Conservation (phyloP, 2,329 filamentous ascomycete genomes). For the Fusarium sp. region DNA sequence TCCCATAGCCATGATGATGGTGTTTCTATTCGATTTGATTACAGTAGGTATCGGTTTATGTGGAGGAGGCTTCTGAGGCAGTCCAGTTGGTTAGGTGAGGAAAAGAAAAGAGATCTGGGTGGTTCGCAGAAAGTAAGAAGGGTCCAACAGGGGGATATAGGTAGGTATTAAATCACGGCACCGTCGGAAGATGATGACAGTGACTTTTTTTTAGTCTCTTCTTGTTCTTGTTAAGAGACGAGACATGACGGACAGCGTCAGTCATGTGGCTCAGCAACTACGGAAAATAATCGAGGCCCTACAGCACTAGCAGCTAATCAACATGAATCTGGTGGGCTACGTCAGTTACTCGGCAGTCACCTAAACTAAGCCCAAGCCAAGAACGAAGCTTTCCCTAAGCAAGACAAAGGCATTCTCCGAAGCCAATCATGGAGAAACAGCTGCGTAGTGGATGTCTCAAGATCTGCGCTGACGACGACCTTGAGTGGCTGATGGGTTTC, state of each 20-base stretch:
- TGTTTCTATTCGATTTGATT: background rate
- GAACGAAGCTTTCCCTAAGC: constrained; percentile 33
- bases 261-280: constrained; percentile 23
- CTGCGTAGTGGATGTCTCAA: constrained; percentile 8
- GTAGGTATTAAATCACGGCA: constrained; percentile 11
- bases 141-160: constrained; percentile 24
- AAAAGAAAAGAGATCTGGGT: constrained; percentile 6
- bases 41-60: background rate
- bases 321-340: constrained; percentile 8
- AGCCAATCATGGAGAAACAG: constrained; percentile 19
- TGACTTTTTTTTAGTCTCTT: background rate
- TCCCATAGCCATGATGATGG: constrained; percentile 60
- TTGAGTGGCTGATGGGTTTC: constrained; percentile 34
- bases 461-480: constrained; percentile 34
- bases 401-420: background rate
- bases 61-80: background rate
- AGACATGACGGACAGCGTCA: constrained; percentile 18
- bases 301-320: background rate
- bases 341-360: constrained; percentile 38
- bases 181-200: constrained; percentile 30
- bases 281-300: constrained; percentile 27
- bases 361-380: constrained; percentile 11
- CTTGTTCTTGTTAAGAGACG: constrained; percentile 1
- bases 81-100: background rate
- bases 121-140: background rate